These are phyloP conservation scores for Hypoxylon fuscum DNA, from an alignment of 495 filamentous ascomycete genomes.

Conservation along the genomic window DNA sequence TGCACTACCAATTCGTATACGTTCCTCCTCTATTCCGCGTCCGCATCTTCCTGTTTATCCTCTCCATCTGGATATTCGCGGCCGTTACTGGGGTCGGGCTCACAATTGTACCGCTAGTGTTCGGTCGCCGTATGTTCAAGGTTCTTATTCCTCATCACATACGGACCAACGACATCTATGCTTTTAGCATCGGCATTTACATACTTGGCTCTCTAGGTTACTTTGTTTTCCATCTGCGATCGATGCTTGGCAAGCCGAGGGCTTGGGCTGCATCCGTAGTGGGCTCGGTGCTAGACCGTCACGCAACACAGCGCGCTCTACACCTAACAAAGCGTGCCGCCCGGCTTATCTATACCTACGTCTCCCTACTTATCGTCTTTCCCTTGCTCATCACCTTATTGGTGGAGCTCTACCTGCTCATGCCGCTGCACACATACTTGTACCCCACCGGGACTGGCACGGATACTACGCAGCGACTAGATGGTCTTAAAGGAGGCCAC, in stretches of 20 bases:
- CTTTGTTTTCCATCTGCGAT: slow-evolving; percentile 61
- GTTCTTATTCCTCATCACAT: slow-evolving; percentile 70
- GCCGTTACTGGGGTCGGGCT: slow-evolving; percentile 88
- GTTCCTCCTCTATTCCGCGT: slow-evolving; percentile 85
- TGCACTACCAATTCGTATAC: slow-evolving; percentile 83
- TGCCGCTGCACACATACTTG: slow-evolving; percentile 89
- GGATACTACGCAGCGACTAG: slow-evolving; percentile 48
- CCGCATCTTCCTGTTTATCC: slow-evolving; percentile 84
- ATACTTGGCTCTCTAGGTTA: slow-evolving; percentile 73
- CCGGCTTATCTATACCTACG: slow-evolving; percentile 75
- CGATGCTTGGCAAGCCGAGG: slow-evolving; percentile 52
- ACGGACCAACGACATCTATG: slow-evolving; percentile 93
- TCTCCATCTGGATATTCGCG: slow-evolving; percentile 93
- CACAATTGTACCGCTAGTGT: slow-evolving; percentile 83
- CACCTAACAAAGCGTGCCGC: slow-evolving; percentile 39
- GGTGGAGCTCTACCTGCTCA: slow-evolving; percentile 87
- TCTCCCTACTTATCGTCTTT: slow-evolving; percentile 75
- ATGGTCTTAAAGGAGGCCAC: slow-evolving; percentile 54
- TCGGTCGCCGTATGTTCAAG: slow-evolving; percentile 81
- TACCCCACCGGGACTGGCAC: slow-evolving; percentile 46
- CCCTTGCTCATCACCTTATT: slow-evolving; percentile 84
- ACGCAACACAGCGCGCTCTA: slow-evolving; percentile 44
- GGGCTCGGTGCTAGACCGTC: slow-evolving; percentile 46
- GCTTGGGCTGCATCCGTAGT: slow-evolving; percentile 34
- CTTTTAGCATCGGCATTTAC: slow-evolving; percentile 88